These are phyloP conservation scores for Willaertia magna DNA, from an alignment of 208 protist species.

Conservation along the genomic window DNA sequence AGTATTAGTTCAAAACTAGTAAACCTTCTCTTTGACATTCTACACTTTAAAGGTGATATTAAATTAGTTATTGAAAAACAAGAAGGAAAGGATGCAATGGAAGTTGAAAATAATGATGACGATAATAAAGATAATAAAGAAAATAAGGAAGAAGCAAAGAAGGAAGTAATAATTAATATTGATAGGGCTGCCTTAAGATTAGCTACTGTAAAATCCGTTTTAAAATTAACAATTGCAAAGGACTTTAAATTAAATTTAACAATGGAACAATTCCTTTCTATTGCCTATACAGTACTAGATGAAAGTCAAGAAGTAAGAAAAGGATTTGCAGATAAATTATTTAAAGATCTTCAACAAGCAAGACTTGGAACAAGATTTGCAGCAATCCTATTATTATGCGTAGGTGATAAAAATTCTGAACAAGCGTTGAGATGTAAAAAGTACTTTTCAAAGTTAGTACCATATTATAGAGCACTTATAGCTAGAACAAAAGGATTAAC, in stretches of 20 bases:
- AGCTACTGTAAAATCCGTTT: not conserved
- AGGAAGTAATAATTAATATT: not conserved
- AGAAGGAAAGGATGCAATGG: not conserved
- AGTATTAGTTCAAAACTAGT: not conserved
- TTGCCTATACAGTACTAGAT: not conserved
- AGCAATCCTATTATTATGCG: not conserved
- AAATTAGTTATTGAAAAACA: not conserved
- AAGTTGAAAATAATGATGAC: not conserved
- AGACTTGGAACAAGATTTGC: not conserved
- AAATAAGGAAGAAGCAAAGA: not conserved
- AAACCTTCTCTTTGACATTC: not conserved
- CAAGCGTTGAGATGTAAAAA: not conserved
- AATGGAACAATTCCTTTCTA: not conserved
- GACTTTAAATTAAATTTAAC: not conserved
- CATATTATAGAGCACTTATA: not conserved
- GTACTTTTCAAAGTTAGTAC: not conserved
- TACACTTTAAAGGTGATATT: not conserved
- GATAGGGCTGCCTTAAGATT: not conserved
- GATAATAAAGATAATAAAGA: not conserved
- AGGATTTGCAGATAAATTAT: not conserved
- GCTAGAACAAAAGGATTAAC: not conserved
- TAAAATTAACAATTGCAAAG: not conserved
- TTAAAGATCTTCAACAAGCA: not conserved
- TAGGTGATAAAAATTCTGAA: not conserved
- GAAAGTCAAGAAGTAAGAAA: not conserved